Conservation (phyloP, 1,284 basidiomycete genomes). For the Termitomyces sp. region DNA sequence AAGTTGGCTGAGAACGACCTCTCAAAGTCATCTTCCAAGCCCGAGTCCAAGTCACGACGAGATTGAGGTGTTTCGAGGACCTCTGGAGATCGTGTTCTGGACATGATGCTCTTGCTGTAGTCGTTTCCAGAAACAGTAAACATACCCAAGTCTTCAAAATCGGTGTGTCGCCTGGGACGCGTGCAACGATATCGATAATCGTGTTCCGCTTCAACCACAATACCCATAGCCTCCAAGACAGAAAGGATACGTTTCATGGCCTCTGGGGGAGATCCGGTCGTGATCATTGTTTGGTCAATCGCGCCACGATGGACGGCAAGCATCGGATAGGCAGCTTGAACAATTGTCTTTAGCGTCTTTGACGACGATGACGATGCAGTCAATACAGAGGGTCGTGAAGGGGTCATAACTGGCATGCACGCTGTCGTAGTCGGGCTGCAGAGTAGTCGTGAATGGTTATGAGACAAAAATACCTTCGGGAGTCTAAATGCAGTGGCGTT, state of each 20-base stretch:
- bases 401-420: not conserved
- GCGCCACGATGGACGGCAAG: conserved; percentile 87
- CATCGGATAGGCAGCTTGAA: conserved; percentile 22
- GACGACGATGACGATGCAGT: not conserved
- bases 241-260: conserved; percentile 78
- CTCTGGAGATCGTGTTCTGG: not conserved
- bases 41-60: not conserved
- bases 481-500: conserved; percentile 1
- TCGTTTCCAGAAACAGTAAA: not conserved
- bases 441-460: not conserved
- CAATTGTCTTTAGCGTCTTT: not conserved
- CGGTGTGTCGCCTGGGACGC: conserved; percentile 49
- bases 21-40: not conserved
- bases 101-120: not conserved
- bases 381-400: not conserved
- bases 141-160: not conserved
- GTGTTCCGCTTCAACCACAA: conserved; percentile 79
- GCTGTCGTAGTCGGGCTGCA: not conserved
- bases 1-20: not conserved
- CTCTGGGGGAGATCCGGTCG: conserved; percentile 72
- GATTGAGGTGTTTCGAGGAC: not conserved
- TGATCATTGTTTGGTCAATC: conserved; percentile 88
- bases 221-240: conserved; percentile 81
- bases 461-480: not conserved
- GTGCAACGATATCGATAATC: conserved; percentile 83